Conservation (phyloP, 768 basidiomycete genomes). For the Boletus rufocinnamomeus region DNA sequence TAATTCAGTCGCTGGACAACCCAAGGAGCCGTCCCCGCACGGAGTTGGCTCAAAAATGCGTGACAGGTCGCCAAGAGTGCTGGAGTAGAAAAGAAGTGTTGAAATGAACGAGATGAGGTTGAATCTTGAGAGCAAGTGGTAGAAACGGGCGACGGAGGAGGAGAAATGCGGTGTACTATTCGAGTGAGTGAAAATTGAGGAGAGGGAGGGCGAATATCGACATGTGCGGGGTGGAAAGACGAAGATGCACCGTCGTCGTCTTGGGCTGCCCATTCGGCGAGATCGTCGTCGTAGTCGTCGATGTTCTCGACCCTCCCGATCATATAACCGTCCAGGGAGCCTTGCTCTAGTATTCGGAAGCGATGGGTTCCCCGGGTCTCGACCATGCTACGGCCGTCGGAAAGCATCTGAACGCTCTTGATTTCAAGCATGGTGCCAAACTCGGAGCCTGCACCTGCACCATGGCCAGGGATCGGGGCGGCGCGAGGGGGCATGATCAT, state of each 20-base stretch:
- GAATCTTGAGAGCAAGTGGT: constrained; percentile 7
- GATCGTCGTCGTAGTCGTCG: constrained; percentile 39
- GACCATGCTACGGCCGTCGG: constrained; percentile 88
- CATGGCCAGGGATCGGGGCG: constrained; percentile 27
- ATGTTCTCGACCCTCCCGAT: constrained; percentile 76
- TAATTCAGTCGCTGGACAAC: constrained; percentile 83
- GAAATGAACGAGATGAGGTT: constrained; percentile 1
- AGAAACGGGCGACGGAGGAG: constrained; percentile 3
- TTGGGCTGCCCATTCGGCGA: constrained; percentile 28
- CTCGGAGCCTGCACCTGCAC: constrained; percentile 35
- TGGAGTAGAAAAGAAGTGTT: constrained; percentile 23
- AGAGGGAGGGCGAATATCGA: constrained; percentile 7
- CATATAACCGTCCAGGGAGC: constrained; percentile 85
- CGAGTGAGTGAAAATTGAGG: constrained; percentile 21
- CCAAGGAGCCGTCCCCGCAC: constrained; percentile 85
- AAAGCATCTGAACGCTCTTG: constrained; percentile 78
- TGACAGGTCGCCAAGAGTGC: constrained; percentile 55
- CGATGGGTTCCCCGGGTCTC: constrained; percentile 70
- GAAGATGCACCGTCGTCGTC: constrained; percentile 14
- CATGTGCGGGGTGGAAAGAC: constrained; percentile 8
- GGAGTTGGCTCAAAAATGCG: constrained; percentile 59
- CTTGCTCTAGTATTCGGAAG: constrained; percentile 85
- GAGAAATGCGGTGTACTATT: constrained; percentile 15
- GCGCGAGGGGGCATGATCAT: constrained; percentile 80
- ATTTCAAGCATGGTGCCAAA: constrained; percentile 97